Base-by-base conservation (phyloP, 371 early-diverging fungal species). In the Nematocida displodere region DNA sequence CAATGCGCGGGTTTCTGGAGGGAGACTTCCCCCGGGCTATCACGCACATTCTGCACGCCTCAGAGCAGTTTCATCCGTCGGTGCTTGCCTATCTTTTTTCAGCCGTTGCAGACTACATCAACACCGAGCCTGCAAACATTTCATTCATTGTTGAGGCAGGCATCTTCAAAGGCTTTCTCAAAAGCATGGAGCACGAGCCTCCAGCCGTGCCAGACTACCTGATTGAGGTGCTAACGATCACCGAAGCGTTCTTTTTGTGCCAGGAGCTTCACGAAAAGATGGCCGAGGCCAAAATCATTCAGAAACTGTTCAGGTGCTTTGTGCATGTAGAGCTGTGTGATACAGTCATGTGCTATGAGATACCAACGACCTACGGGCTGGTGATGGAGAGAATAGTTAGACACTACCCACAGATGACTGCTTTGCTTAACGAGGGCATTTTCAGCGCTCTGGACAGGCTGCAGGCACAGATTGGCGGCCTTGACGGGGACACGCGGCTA, bases 141-240 rank as follows among this genome's bases (percentile, higher is more conserved):
- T 53, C 56, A 8, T 66, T 66, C 42, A 47, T 66, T 4, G 36
- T 66, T 34, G 66, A 66, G 31, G 66, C 66, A 1, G 66, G 56
- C 1, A 66, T 66, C 47, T 66, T 66, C 47, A 56, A 66, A 13
- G 66, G 66, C 13, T 66, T 66, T 33, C 36, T 66, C 13, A n/a
- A 20, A 36, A 34, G 28, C 40, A 66, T 66, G 66, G 36, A 66
- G 34, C 64, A 55, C 20, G 55, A 53, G 1, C 26, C 55, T 24
- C 54, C 66, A 1, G 22, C 42, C 5, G 40, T 36, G 17, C 8
- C 56, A 15, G 66, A 66, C 44, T 47, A 44, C 13, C 66, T 66
- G n/a, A 8, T 55, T 3, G 66, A 66, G 28, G 28, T 66, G 13
- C 66, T 56, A 3, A 40, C 34, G 13, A 1, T 55, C 11, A 66